Conservation (phyloP, 2,329 filamentous ascomycete species). For the Dactylellina parvicollis region DNA sequence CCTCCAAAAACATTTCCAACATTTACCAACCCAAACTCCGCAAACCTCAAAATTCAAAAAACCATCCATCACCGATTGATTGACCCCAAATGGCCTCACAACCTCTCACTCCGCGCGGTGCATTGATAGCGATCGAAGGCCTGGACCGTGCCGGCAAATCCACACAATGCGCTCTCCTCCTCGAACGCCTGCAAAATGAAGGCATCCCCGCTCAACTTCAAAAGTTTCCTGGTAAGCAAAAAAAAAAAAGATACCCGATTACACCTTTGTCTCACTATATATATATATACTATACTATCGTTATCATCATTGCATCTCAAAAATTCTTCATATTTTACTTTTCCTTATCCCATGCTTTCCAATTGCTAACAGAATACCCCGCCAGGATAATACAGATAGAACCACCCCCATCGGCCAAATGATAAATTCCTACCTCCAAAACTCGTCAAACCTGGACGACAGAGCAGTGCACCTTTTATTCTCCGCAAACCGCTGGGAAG, state of each 20-base stretch:
- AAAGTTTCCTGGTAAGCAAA: constrained; percentile 71
- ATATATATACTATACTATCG: too few relatives aligned
- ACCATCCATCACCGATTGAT: not conserved
- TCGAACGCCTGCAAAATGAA: constrained; percentile 65
- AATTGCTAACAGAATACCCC: constrained; percentile 9
- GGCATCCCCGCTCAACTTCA: constrained; percentile 69
- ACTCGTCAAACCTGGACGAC: constrained; percentile 78
- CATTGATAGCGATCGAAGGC: constrained; percentile 85
- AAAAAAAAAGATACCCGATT: not conserved
- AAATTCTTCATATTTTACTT: too few relatives aligned
- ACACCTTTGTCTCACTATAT: not conserved
- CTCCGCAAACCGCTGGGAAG: constrained; percentile 89
- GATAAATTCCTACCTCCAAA: constrained; percentile 84
- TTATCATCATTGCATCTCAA: too few relatives aligned
- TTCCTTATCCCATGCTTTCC: too few relatives aligned
- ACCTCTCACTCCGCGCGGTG: constrained; percentile 71
- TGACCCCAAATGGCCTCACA: constrained; percentile 47
- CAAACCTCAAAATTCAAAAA: not conserved
- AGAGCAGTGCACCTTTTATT: constrained; percentile 91
- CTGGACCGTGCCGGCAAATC: constrained; percentile 92
- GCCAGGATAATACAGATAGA: constrained; percentile 69
- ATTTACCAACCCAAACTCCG: not conserved
- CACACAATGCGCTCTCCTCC: constrained; percentile 80
- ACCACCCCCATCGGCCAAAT: constrained; percentile 85
- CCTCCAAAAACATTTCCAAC: not conserved